Conservation (phyloP, 768 basidiomycete species). For the Scleroderma citrinum region DNA sequence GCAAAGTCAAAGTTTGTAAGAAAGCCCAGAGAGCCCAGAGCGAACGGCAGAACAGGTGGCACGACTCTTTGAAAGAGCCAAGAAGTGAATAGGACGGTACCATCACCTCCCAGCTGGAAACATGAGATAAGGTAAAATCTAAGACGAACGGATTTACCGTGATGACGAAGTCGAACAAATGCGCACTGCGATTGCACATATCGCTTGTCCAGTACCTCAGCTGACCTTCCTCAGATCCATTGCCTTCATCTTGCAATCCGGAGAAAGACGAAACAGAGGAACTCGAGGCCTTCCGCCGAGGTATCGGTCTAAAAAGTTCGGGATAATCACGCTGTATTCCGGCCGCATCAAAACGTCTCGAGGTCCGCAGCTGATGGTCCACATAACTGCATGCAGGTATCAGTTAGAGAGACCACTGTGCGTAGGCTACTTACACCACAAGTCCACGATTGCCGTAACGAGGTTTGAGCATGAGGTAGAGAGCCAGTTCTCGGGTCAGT, state of each 20-base stretch:
- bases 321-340: conserved; percentile 85
- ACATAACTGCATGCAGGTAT: conserved; percentile 63
- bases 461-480: conserved; percentile 93
- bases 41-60: conserved; percentile 97
- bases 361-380: conserved; percentile 82
- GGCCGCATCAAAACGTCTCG: conserved; percentile 90
- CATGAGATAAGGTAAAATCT: conserved; percentile 6
- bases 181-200: conserved; percentile 88
- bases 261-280: conserved; percentile 51
- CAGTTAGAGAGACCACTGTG: conserved; percentile 7
- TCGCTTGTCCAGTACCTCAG: conserved; percentile 95
- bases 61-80: conserved; percentile 99
- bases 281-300: conserved; percentile 68
- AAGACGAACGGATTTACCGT: conserved; percentile 55
- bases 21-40: conserved; percentile 95
- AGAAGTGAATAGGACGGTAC: conserved; percentile 96
- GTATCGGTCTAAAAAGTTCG: conserved; percentile 77
- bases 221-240: conserved; percentile 69
- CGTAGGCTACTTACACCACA: conserved; percentile 60
- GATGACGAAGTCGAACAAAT: conserved; percentile 96
- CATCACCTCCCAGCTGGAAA: conserved; percentile 89
- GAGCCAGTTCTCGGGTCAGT: conserved; percentile 86
- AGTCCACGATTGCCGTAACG: conserved; percentile 66
- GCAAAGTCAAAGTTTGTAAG: conserved; percentile 95
- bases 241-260: conserved; percentile 34